phyloP scores from a whole-genome alignment of 2,329 filamentous ascomycete genomes.

The Paracorniculantispora psalliotae region DNA sequence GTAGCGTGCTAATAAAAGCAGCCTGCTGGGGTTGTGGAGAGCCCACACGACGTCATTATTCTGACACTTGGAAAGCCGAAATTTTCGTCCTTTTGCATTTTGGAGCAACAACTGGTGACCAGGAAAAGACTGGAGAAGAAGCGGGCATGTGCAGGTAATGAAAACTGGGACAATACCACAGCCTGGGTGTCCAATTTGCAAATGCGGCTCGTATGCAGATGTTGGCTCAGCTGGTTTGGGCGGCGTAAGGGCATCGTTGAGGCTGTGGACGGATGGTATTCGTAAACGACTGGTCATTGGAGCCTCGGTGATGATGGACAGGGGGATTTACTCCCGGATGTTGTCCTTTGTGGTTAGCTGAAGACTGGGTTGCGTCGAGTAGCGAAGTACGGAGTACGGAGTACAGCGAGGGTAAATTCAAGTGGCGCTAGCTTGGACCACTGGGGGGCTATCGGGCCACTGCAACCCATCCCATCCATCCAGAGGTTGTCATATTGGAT shows the following conservation, averaged over 20 bases:
- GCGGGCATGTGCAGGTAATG: neutral
- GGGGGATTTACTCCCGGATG: neutral
- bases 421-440: neutral
- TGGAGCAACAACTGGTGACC: neutral
- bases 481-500: neutral
- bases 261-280: neutral
- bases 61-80: neutral
- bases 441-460: neutral
- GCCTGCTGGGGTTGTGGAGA: neutral
- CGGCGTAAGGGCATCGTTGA: neutral
- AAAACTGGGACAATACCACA: constrained; percentile 3
- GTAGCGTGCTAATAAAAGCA: constrained; percentile 2
- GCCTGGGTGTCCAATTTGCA: neutral
- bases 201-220: neutral
- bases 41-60: constrained; percentile 10
- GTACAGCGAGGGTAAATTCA: neutral
- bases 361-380: neutral
- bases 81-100: neutral
- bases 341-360: neutral
- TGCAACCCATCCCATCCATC: neutral
- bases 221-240: neutral
- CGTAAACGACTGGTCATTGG: neutral
- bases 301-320: neutral
- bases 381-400: neutral
- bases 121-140: neutral